These are phyloP conservation scores for Solanum peruvianum DNA, from an alignment of 257 asterid species.

Conservation along the genomic window DNA sequence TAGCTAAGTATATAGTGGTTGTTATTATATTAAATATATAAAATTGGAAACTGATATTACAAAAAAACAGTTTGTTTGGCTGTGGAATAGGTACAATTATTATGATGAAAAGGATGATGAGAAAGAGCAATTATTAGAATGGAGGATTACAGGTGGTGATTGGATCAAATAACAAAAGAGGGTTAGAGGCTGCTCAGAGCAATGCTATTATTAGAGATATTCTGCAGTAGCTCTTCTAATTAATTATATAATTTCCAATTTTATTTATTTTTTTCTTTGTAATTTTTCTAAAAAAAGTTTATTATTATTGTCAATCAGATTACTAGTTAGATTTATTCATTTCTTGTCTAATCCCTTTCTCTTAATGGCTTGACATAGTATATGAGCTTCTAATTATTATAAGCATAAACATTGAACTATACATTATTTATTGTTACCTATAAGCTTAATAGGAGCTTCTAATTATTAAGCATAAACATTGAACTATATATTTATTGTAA, in stretches of 20 bases:
- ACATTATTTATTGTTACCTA: slow-evolving; percentile 6
- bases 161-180: neutral
- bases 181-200: slow-evolving; percentile 58
- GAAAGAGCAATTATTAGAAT: slow-evolving; percentile 12
- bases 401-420: slow-evolving; percentile 21
- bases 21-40: neutral
- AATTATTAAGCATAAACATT: slow-evolving; percentile 9
- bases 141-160: neutral
- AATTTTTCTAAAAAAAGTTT: neutral
- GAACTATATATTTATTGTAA: slow-evolving; percentile 18
- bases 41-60: slow-evolving; percentile 16
- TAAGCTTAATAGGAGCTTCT: slow-evolving; percentile 7
- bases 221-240: slow-evolving; percentile 43
- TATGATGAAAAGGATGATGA: slow-evolving; percentile 8
- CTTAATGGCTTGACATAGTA: slow-evolving; percentile 32
- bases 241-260: slow-evolving; percentile 4
- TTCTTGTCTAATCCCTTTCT: slow-evolving; percentile 10
- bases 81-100: slow-evolving; percentile 49
- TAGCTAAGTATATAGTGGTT: neutral
- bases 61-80: slow-evolving; percentile 59
- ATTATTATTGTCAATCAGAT: neutral
- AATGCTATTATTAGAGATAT: slow-evolving; percentile 31
- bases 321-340: slow-evolving; percentile 51
- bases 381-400: neutral
- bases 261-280: neutral